These are phyloP conservation scores for Colletotrichum spinosum DNA, from an alignment of 2,329 filamentous ascomycete genomes.

Conservation along the genomic window DNA sequence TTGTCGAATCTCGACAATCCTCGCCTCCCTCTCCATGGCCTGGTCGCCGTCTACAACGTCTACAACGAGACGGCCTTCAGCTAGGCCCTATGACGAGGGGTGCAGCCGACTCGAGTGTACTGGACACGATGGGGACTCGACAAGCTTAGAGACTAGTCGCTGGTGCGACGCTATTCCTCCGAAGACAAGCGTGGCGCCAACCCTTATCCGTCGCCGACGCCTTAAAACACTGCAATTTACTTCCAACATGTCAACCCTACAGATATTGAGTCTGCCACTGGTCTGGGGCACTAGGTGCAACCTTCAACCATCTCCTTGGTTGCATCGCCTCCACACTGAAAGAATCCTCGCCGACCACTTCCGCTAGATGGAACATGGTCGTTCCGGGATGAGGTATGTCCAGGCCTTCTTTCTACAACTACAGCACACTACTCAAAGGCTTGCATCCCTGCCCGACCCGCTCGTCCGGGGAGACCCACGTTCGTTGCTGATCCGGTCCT, in stretches of 20 bases:
- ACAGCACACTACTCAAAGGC: neutral
- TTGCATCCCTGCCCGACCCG: constrained; percentile 22
- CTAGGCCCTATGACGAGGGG: constrained; percentile 2
- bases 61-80: constrained; percentile 17
- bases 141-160: constrained; percentile 32
- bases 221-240: constrained; percentile 32
- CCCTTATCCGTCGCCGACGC: constrained; percentile 13
- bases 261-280: constrained; percentile 29
- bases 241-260: constrained; percentile 35
- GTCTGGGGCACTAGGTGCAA: constrained; percentile 30
- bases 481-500: constrained; percentile 27
- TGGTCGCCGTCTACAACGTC: constrained; percentile 1
- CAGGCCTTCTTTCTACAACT: constrained; percentile 13
- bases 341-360: constrained; percentile 1
- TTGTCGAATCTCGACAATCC: constrained; percentile 11
- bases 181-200: constrained; percentile 27
- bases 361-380: constrained; percentile 31
- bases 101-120: constrained; percentile 3
- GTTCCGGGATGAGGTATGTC: constrained; percentile 35
- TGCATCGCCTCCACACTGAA: constrained; percentile 8
- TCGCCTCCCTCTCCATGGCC: neutral
- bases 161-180: constrained; percentile 36
- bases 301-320: constrained; percentile 32
- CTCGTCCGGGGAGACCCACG: constrained; percentile 26
- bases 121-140: constrained; percentile 14